Conservation (phyloP, 1,284 basidiomycete species). For the Cystobasidium slooffiae region DNA sequence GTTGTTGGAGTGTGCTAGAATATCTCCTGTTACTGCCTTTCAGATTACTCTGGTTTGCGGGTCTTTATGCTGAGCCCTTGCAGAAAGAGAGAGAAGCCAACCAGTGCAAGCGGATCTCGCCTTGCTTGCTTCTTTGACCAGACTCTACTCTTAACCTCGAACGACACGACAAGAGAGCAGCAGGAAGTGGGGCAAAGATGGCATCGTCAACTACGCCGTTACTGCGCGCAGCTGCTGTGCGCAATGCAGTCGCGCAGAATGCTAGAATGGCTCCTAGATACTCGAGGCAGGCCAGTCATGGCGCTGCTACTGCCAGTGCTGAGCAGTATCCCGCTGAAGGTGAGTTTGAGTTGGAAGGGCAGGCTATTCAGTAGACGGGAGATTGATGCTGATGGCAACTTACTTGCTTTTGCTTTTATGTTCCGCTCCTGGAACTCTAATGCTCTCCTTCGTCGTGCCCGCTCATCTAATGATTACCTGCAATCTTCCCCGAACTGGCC, state of each 20-base stretch:
- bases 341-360: neutral
- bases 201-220: slow-evolving; percentile 20
- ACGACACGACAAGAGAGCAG: neutral
- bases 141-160: neutral
- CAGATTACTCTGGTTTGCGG: too few relatives aligned
- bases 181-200: neutral
- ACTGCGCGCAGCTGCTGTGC: slow-evolving; percentile 41
- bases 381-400: neutral
- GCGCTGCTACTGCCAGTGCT: slow-evolving; percentile 19
- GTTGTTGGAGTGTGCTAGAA: too few relatives aligned
- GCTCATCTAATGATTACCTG: neutral
- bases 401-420: neutral
- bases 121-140: neutral
- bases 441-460: neutral
- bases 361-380: neutral
- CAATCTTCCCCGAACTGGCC: neutral
- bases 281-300: slow-evolving; percentile 34
- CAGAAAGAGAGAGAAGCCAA: slow-evolving; percentile 5
- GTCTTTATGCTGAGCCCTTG: neutral
- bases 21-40: too few relatives aligned
- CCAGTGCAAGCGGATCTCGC: neutral
- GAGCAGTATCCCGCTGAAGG: slow-evolving; percentile 39
- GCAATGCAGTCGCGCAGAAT: slow-evolving; percentile 38
- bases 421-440: neutral
- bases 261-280: slow-evolving; percentile 38